These are phyloP conservation scores for Plantago major DNA, from an alignment of 257 asterid species.

Conservation along the genomic window DNA sequence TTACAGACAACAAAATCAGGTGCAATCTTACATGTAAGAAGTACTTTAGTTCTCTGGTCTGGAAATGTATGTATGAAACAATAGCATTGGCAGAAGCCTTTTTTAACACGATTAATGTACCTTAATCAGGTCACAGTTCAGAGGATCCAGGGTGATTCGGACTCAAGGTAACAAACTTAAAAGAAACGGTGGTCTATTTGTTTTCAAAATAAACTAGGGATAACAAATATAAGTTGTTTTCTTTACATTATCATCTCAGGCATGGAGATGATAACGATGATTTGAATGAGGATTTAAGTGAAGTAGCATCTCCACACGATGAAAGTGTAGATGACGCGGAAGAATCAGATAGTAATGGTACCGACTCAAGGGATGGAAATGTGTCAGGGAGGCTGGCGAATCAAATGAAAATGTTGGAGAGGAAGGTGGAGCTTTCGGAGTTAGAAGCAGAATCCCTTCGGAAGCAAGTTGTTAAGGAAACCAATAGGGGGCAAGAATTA, in stretches of 20 bases:
- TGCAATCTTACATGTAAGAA: constrained; percentile 70
- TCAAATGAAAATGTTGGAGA: constrained; percentile 46
- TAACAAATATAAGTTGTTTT: background rate
- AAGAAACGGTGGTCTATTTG: constrained; percentile 14
- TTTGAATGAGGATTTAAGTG: constrained; percentile 48
- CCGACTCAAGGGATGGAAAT: constrained; percentile 25
- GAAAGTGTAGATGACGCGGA: constrained; percentile 38
- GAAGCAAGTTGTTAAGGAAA: constrained; percentile 67
- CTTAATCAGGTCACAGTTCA: constrained; percentile 73
- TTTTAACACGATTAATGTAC: background rate
- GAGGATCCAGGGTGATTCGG: constrained; percentile 51
- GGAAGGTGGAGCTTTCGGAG: constrained; percentile 74
- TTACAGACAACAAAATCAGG: constrained; percentile 82
- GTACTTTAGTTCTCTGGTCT: constrained; percentile 25
- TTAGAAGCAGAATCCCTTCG: constrained; percentile 77
- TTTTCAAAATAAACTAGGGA: constrained; percentile 7
- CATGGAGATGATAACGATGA: constrained; percentile 45
- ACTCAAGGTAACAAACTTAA: constrained; percentile 51
- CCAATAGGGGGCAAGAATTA: constrained; percentile 56
- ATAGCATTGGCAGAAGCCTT: constrained; percentile 3
- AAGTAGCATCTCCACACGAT: constrained; percentile 26
- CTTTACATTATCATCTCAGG: constrained; percentile 36
- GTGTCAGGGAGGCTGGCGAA: constrained; percentile 28
- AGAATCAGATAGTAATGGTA: constrained; percentile 31
- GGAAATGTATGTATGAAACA: background rate